Conservation (phyloP, 345 rosid genomes). For the Aquilaria sinensis region DNA sequence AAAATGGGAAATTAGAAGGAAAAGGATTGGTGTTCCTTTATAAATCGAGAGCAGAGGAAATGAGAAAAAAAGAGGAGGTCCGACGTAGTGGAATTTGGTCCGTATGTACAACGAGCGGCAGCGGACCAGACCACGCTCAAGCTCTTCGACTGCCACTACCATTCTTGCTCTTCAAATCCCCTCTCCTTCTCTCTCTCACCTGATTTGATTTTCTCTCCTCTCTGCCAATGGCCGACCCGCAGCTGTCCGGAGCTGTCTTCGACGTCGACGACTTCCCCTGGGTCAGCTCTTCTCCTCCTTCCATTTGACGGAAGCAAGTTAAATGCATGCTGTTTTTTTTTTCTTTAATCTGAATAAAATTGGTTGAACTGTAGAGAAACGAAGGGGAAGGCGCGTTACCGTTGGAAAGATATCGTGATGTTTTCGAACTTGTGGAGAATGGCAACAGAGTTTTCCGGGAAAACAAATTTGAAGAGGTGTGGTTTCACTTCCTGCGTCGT, state of each 20-base stretch:
- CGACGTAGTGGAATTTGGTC: conserved; percentile 47
- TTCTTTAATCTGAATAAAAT: conserved; percentile 11
- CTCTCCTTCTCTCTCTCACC: not conserved
- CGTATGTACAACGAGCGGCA: conserved; percentile 31
- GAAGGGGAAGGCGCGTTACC: conserved; percentile 70
- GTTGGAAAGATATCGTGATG: conserved; percentile 48
- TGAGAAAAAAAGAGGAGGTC: not conserved
- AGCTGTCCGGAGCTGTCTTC: not conserved
- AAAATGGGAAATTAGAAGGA: not conserved
- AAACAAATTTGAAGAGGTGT: conserved; percentile 67
- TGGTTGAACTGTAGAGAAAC: conserved; percentile 37
- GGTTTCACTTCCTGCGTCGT: not conserved
- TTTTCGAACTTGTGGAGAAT: conserved; percentile 51
- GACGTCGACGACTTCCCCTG: not conserved
- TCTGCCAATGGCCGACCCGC: not conserved
- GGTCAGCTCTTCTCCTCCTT: not conserved
- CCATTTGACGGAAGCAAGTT: conserved; percentile 10
- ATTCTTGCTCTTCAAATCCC: not conserved
- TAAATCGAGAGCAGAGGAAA: not conserved
- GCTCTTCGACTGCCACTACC: not conserved
- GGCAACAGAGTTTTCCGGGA: conserved; percentile 71
- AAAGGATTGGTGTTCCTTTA: not conserved
- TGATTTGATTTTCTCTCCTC: not conserved
- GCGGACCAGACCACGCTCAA: conserved; percentile 15
- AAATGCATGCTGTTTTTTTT: not conserved